Evolutionary conservation across 225 moss, liverwort and hornwort genomes (phyloP).

Genomic region (Marchantia polymorpha): DNA sequence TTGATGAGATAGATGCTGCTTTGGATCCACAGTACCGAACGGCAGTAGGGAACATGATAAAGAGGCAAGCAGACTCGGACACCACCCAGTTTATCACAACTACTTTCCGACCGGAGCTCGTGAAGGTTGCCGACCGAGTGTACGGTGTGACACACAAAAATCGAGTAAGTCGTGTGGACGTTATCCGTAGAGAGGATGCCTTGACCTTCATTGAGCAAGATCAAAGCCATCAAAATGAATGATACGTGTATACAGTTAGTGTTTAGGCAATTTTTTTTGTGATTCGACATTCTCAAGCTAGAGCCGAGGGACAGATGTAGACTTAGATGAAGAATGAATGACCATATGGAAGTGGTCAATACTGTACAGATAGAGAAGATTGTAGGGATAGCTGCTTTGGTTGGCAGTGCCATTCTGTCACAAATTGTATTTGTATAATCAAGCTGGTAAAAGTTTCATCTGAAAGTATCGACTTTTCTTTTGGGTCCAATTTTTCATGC

Average conservation of each 20-base stretch:
- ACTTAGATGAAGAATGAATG: background rate
- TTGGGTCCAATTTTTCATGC: background rate
- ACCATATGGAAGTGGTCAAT: slow-evolving; percentile 13
- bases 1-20: slow-evolving; percentile 87
- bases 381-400: background rate
- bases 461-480: background rate
- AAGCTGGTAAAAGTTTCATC: slow-evolving; percentile 1
- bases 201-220: slow-evolving; percentile 79
- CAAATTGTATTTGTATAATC: slow-evolving; percentile 16
- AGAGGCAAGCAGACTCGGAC: slow-evolving; percentile 82
- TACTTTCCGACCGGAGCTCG: slow-evolving; percentile 83
- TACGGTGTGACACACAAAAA: slow-evolving; percentile 91
- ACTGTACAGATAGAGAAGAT: slow-evolving; percentile 16
- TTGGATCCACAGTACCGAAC: slow-evolving; percentile 65
- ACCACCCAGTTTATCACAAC: slow-evolving; percentile 89
- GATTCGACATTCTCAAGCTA: background rate
- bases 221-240: slow-evolving; percentile 70
- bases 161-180: slow-evolving; percentile 83
- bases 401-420: slow-evolving; percentile 1
- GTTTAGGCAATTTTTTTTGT: background rate
- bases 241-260: background rate
- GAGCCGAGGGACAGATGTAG: background rate
- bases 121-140: slow-evolving; percentile 83
- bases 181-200: slow-evolving; percentile 67
- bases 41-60: slow-evolving; percentile 78